Base-by-base conservation (phyloP, 169 alveolate species). In the Theileria annulata region DNA sequence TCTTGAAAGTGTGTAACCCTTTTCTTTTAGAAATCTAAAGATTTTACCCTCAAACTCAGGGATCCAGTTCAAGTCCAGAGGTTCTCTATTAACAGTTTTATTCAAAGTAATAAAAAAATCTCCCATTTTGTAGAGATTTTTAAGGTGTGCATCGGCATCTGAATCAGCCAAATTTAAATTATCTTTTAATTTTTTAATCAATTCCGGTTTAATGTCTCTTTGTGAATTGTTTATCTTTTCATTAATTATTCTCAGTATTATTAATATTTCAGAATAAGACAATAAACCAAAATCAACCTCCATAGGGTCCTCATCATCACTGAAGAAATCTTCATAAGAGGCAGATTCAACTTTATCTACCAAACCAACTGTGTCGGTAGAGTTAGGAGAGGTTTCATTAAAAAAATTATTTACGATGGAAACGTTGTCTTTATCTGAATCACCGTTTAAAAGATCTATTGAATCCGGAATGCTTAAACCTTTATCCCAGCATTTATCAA, bases 1-100 rank as follows among this genome's bases (percentile, higher is more conserved):
- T 13, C 80, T 59, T 37, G 85, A n/a, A 8, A 76, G 74, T 58
- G 67, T 51, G 64, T 75, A 49, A 3, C 67, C 63, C 49, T 21
- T 63, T 0, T 27, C 48, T 6, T 76, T 1, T 4, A 82, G 23
- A 30, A 82, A 82, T 25, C 68, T 35, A 15, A 71, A 19, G 0
- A 82, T 74, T 27, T 71, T 49, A 35, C 12, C 1, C n/a, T 82
- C 75, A 10, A 82, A 6, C 17, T 59, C 51, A 12, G 85, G 75
- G 33, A 82, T 74, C 88, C 88, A 82, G 27, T 68, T 62, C 42
- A 70, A 28, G 13, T 82, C 71, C 80, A 82, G 19, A 17, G 84
- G 88, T 5, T 75, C 35, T 47, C 70, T 75, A 17, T 31, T n/a
- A 21, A 82, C 80, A 37, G 70, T 75, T 4, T 64, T 75, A 54